A percentile compares a stretch with the other conserved stretches of the same genome.
Evolutionary conservation across 2,329 filamentous ascomycete genomes (phyloP).

Genomic region (Aspergillus novofumigatus): DNA sequence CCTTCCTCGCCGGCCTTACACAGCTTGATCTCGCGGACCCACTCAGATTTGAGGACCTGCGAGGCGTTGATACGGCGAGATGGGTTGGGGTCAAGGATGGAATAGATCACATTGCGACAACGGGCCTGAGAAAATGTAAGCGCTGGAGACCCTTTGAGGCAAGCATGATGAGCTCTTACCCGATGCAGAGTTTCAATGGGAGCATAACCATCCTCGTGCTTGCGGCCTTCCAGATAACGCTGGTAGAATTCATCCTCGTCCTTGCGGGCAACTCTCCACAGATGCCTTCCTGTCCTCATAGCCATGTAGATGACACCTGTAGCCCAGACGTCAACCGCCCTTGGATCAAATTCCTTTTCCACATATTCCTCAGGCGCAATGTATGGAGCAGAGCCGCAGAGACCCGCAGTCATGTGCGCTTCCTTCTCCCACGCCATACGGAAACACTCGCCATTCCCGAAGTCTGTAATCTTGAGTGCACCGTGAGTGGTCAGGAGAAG

Average conservation of each 20-base stretch:
- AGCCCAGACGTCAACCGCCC: constrained; percentile 97
- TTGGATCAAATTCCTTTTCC: constrained; percentile 91
- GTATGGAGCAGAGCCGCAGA: constrained; percentile 95
- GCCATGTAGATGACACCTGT: constrained; percentile 99
- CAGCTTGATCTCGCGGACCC: constrained; percentile 95
- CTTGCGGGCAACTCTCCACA: constrained; percentile 96
- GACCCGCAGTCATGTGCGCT: constrained; percentile 93
- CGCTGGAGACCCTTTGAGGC: constrained; percentile 1
- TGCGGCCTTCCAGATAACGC: constrained; percentile 85
- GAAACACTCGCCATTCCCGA: constrained; percentile 98
- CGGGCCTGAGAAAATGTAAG: constrained; percentile 61
- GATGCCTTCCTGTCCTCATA: constrained; percentile 91
- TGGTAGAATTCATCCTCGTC: constrained; percentile 97
- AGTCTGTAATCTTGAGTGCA: constrained; percentile 94
- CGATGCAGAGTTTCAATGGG: constrained; percentile 93
- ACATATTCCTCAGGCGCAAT: constrained; percentile 96
- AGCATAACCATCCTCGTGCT: constrained; percentile 91
- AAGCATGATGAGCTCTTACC: constrained; percentile 56
- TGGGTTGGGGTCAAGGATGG: constrained; percentile 92
- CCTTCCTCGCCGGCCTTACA: constrained; percentile 97
- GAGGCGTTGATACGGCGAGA: constrained; percentile 88
- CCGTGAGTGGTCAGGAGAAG: constrained; percentile 88
- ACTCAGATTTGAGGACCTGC: constrained; percentile 96
- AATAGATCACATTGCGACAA: constrained; percentile 98
- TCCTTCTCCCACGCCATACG: constrained; percentile 99